A percentile compares a stretch with the other conserved stretches of the same genome.
These are phyloP conservation scores for Bombardia bombarda DNA, from an alignment of 495 filamentous ascomycete species.

Conservation along the genomic window DNA sequence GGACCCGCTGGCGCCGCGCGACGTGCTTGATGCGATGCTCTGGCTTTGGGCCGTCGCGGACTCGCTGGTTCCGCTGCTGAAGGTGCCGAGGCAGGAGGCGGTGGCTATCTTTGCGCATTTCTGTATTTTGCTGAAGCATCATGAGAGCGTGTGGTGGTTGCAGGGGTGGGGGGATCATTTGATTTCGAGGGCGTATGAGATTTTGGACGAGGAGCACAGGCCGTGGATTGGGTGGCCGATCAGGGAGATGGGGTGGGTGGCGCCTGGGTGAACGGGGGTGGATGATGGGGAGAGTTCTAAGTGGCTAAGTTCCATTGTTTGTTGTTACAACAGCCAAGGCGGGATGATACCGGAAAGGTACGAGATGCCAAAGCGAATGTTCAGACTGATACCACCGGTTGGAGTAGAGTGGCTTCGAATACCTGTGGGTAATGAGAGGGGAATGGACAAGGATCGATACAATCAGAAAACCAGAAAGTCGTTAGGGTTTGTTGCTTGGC, in stretches of 20 bases:
- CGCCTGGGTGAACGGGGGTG: too few species aligned
- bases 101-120: slow-evolving; percentile 30
- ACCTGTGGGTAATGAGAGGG: too few species aligned
- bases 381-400: too few species aligned
- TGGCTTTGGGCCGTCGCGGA: slow-evolving; percentile 29
- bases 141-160: slow-evolving; percentile 29
- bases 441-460: too few species aligned
- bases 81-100: slow-evolving; percentile 20
- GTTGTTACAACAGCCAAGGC: too few species aligned
- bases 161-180: slow-evolving; percentile 27
- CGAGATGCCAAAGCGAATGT: too few species aligned
- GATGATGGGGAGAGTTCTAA: too few species aligned
- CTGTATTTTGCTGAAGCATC: slow-evolving; percentile 20
- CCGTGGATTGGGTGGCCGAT: slow-evolving; percentile 28
- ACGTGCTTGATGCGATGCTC: slow-evolving; percentile 29
- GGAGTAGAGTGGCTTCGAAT: too few species aligned
- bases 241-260: slow-evolving; percentile 18
- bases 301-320: too few species aligned
- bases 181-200: slow-evolving; percentile 17
- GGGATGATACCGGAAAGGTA: too few species aligned
- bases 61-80: slow-evolving; percentile 25
- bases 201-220: slow-evolving; percentile 24
- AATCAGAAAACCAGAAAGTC: too few species aligned
- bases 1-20: slow-evolving; percentile 9
- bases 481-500: too few species aligned